phyloP scores from a whole-genome alignment of 2,329 filamentous ascomycete genomes.

The Apiospora hydei region DNA sequence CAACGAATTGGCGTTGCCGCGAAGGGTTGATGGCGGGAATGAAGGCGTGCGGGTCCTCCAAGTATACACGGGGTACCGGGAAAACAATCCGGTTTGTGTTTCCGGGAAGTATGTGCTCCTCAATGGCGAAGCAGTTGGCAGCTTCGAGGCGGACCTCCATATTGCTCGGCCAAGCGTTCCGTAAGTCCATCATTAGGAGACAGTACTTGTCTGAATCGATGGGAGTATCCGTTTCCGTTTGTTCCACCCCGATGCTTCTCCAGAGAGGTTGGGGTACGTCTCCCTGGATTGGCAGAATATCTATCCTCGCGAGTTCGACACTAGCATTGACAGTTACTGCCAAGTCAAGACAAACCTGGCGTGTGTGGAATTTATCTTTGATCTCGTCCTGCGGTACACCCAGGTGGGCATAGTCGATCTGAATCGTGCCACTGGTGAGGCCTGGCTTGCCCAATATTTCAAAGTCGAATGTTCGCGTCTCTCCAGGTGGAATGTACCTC shows the following conservation, averaged over 20 bases:
- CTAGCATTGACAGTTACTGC: conserved; percentile 92
- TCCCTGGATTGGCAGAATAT: conserved; percentile 76
- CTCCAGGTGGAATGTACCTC: conserved; percentile 70
- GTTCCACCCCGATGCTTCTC: conserved; percentile 50
- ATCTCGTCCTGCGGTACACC: conserved; percentile 73
- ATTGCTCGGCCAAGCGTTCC: conserved; percentile 88
- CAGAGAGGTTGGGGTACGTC: conserved; percentile 70
- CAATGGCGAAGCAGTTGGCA: conserved; percentile 55
- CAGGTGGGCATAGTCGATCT: conserved; percentile 88
- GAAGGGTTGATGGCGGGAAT: conserved; percentile 83
- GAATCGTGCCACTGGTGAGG: conserved; percentile 78
- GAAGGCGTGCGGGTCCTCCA: conserved; percentile 77
- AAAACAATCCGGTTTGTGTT: conserved; percentile 79
- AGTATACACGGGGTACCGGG: conserved; percentile 76
- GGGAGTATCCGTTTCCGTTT: conserved; percentile 30
- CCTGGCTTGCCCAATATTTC: conserved; percentile 88
- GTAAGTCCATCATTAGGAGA: conserved; percentile 80
- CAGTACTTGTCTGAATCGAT: conserved; percentile 69
- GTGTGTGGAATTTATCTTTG: conserved; percentile 79
- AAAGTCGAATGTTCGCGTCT: conserved; percentile 76
- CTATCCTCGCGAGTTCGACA: conserved; percentile 80
- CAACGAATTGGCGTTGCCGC: conserved; percentile 90
- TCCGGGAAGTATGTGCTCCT: conserved; percentile 68
- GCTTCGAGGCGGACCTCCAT: conserved; percentile 71
- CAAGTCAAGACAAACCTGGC: conserved; percentile 81